A percentile compares a stretch with the other conserved stretches of the same genome.
These are phyloP conservation scores for Phaeosphaeriaceae sp. DNA, from an alignment of 2,329 filamentous ascomycete genomes.

Conservation along the genomic window DNA sequence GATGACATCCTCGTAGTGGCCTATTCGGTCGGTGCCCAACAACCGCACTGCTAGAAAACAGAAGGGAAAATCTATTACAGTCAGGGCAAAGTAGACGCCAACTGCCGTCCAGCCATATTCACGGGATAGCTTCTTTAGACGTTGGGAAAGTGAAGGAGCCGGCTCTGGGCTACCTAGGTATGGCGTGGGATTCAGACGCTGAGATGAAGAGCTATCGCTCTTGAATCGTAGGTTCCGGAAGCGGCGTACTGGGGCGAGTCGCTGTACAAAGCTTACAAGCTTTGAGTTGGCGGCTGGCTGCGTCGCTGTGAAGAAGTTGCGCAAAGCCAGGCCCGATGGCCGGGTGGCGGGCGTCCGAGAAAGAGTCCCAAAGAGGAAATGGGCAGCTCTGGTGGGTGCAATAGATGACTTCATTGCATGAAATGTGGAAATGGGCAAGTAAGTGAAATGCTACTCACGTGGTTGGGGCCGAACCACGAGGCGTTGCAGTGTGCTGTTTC, in stretches of 20 bases:
- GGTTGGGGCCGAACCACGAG: neutral
- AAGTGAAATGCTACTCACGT: conserved; percentile 17
- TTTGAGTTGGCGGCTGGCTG: conserved; percentile 12
- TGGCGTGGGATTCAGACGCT: conserved; percentile 47
- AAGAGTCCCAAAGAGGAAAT: conserved; percentile 27
- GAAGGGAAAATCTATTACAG: conserved; percentile 89
- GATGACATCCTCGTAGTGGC: conserved; percentile 72
- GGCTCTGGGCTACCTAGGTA: conserved; percentile 49
- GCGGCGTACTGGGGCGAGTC: conserved; percentile 30
- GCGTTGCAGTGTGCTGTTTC: conserved; percentile 9
- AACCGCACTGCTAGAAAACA: conserved; percentile 87
- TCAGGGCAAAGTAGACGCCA: conserved; percentile 86
- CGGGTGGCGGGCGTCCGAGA: conserved; percentile 16
- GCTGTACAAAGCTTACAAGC: conserved; percentile 20
- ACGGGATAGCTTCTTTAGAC: conserved; percentile 80
- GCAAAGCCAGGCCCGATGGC: conserved; percentile 22
- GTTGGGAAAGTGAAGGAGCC: conserved; percentile 66
- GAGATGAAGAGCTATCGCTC: conserved; percentile 36
- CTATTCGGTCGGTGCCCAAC: conserved; percentile 85
- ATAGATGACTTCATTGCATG: conserved; percentile 35
- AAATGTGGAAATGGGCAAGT: conserved; percentile 6
- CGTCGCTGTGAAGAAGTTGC: conserved; percentile 38
- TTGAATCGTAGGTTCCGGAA: conserved; percentile 48
- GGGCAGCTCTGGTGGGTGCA: conserved; percentile 30
- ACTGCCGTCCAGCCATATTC: conserved; percentile 95